phyloP scores from a whole-genome alignment of 441 rosid species.

The Codiaeum variegatum region DNA sequence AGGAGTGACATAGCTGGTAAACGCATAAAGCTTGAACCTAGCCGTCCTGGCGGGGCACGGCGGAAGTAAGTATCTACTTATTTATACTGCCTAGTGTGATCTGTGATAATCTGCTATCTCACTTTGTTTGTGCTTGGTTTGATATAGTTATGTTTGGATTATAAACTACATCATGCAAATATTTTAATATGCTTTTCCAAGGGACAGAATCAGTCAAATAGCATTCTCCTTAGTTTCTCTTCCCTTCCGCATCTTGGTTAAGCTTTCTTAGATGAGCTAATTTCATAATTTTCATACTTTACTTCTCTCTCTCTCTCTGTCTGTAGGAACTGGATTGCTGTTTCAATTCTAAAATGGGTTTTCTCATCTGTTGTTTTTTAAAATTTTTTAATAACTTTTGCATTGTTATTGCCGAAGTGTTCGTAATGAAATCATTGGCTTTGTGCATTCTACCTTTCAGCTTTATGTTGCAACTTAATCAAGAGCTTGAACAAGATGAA shows the following conservation, averaged over 20 bases:
- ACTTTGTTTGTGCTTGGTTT: not conserved
- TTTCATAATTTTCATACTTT: not conserved
- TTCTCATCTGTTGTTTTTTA: not conserved
- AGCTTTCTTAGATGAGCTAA: not conserved
- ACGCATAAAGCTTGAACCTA: constrained; percentile 97
- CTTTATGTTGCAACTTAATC: constrained; percentile 83
- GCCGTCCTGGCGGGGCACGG: constrained; percentile 99
- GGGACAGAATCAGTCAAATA: not conserved
- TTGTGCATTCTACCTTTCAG: constrained; percentile 35
- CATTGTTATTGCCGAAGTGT: constrained; percentile 2
- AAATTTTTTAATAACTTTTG: constrained; percentile 4
- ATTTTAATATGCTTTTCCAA: not conserved
- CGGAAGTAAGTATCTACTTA: constrained; percentile 56
- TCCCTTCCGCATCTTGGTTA: not conserved
- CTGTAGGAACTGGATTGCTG: not conserved
- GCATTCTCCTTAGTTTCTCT: not conserved
- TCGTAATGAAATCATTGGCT: constrained; percentile 1
- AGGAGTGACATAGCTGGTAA: constrained; percentile 96
- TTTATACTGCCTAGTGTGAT: not conserved
- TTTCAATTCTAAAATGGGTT: not conserved
- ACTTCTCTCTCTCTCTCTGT: not conserved
- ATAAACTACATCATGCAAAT: not conserved
- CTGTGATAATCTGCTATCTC: not conserved
- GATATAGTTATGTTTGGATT: not conserved
- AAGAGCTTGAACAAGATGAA: constrained; percentile 88